A percentile compares a stretch with the other conserved stretches of the same genome.
Conservation (phyloP, 2,329 filamentous ascomycete genomes). For the Coniella lustricola region DNA sequence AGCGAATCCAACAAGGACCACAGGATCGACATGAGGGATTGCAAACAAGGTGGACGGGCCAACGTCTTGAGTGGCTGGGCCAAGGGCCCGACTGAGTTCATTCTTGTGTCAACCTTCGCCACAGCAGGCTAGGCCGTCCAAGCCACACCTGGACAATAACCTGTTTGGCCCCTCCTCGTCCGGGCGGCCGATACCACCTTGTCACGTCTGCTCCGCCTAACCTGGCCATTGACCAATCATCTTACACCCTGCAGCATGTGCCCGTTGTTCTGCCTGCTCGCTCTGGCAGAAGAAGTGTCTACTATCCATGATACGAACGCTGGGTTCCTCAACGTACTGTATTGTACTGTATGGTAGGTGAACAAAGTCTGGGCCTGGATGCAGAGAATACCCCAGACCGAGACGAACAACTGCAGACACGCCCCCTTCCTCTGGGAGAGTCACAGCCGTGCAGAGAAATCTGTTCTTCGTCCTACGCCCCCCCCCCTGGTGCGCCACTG, state of each 20-base stretch:
- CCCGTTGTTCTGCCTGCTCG: neutral
- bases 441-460: neutral
- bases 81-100: neutral
- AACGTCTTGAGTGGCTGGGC: neutral
- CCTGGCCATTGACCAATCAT: constrained; percentile 9
- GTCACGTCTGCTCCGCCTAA: neutral
- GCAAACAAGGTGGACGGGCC: neutral
- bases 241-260: constrained; percentile 6
- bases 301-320: no score
- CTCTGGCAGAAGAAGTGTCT: neutral
- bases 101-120: constrained; percentile 16
- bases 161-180: constrained; percentile 15
- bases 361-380: no score
- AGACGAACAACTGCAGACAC: no score
- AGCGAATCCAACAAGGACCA: no score
- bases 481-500: constrained; percentile 3
- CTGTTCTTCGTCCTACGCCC: neutral
- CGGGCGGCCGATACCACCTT: constrained; percentile 12
- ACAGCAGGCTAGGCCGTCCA: constrained; percentile 12
- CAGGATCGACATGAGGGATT: neutral
- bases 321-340: no score
- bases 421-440: no score
- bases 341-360: no score
- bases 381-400: no score
- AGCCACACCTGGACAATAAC: constrained; percentile 19